Base-by-base conservation (phyloP, 1,139 yeast species). In the Meyerozyma sp. region DNA sequence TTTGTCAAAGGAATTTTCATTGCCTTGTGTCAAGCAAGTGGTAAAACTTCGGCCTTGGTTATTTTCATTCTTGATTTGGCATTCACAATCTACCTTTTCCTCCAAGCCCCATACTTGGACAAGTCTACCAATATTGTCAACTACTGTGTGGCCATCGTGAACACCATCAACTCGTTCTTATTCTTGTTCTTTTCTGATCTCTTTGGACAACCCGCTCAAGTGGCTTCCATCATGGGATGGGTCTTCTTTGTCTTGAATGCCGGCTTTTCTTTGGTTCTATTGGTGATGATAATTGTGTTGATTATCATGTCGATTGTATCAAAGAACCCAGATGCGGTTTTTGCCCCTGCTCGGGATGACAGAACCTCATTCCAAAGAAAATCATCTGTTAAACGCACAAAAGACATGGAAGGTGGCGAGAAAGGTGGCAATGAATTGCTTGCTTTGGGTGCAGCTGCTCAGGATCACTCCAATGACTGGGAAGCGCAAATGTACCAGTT, bases 321-420 rank as follows among this genome's bases (percentile, higher is more conserved):
- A 16, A 84, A 83, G 68, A 86, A 85, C 58, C 94, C 94, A 27
- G 95, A 86, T 65, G 81, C 88, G 9, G 79, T 88, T 61, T 86
- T 85, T 61, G 85, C 84, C 40, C 93, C 93, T 14, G 91, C 91
- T 8, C 82, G 72, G 53, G 95, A 86, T 67, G 95, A 86, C 58
- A 78, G 95, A 74, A 79, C 86, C 14, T 84, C 93, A 2, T 86
- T 86, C 79, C 90, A 84, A 61, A 76, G 79, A 59, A 74, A 67
- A 62, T 70, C 77, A 4, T 68, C 75, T 3, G 57, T 65, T 32
- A 66, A 61, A 51, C 55, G 48, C 40, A 55, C 29, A 32, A 37
- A 13, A 29, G 44, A 40, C 37, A 28, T n/a, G 18, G 40, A 42
- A 32, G 14, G 14, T 4, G 34, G 16, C 20, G 49, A 48, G 34